A percentile compares a stretch with the other conserved stretches of the same genome.
These are phyloP conservation scores for Vaccinium macrocarpon DNA, from an alignment of 148 eudicot species.

Conservation along the genomic window DNA sequence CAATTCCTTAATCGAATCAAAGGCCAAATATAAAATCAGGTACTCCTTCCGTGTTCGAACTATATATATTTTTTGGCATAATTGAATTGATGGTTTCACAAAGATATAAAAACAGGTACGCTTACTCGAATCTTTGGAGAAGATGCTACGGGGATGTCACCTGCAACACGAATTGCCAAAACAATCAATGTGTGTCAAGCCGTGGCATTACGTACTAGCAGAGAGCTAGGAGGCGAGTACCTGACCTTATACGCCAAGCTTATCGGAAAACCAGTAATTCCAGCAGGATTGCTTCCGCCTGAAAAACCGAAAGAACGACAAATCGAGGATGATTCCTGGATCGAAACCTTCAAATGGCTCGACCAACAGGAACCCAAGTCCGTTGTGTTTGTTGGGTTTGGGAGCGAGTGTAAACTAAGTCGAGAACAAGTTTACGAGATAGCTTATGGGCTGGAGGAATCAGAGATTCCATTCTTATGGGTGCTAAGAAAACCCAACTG, in stretches of 20 bases:
- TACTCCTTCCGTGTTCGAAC: too few relatives aligned
- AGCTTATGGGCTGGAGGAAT: constrained; percentile 16
- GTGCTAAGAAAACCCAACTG: constrained; percentile 11
- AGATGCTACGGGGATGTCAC: constrained; percentile 9
- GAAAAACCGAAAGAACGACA: constrained; percentile 5
- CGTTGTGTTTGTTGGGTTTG: constrained; percentile 30
- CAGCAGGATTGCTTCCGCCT: constrained; percentile 20
- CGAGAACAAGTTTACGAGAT: constrained; percentile 22
- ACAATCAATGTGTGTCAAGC: not conserved
- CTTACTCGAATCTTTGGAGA: not conserved
- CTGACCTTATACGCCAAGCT: too few relatives aligned
- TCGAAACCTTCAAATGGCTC: constrained; percentile 22
- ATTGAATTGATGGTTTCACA: too few relatives aligned
- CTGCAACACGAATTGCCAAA: constrained; percentile 9
- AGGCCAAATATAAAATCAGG: too few relatives aligned
- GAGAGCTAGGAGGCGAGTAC: constrained; percentile 8
- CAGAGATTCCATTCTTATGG: constrained; percentile 26
- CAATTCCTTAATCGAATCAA: too few relatives aligned
- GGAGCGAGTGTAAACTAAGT: constrained; percentile 18
- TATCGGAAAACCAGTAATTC: constrained; percentile 5
- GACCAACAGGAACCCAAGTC: constrained; percentile 18
- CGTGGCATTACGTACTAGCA: constrained; percentile 11
- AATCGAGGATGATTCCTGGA: constrained; percentile 12
- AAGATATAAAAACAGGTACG: too few relatives aligned
- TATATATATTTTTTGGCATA: too few relatives aligned